Percentiles rank a stretch among this genome's conserved stretches.
Conservation (phyloP, 495 filamentous ascomycete species). For the Filosporella fistucella region DNA sequence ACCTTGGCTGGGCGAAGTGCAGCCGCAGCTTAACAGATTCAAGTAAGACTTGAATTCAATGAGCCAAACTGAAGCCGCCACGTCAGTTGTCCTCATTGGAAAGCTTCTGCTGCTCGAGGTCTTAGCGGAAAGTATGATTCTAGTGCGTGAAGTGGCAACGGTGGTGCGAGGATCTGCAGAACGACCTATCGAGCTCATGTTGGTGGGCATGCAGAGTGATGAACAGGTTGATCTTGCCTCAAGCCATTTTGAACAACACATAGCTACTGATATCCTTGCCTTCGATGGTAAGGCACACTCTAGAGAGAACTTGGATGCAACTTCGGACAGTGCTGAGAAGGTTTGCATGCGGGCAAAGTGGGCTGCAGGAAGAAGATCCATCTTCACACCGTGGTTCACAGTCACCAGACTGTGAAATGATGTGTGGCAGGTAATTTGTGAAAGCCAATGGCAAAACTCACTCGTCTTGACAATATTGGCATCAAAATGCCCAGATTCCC, state of each 20-base stretch:
- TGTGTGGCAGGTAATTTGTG: no score
- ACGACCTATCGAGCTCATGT: conserved; percentile 9
- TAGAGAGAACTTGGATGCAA: conserved; percentile 4
- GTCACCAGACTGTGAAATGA: conserved; percentile 21
- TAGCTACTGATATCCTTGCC: conserved; percentile 16
- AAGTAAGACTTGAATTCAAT: conserved; percentile 13
- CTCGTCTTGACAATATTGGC: no score
- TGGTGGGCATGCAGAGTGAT: conserved; percentile 24
- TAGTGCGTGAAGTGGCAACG: conserved; percentile 14
- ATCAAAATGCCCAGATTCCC: no score
- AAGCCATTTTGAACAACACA: conserved; percentile 21
- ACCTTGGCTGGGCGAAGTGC: conserved; percentile 11
- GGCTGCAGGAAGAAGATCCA: conserved; percentile 14
- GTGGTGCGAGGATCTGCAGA: conserved; percentile 20
- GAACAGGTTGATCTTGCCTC: conserved; percentile 9
- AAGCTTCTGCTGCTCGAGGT: conserved; percentile 14
- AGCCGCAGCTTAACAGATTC: conserved; percentile 13
- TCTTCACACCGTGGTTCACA: conserved; percentile 10
- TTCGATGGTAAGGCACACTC: background rate
- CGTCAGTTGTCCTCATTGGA: conserved; percentile 21
- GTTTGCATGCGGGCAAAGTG: conserved; percentile 10
- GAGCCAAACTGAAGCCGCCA: conserved; percentile 24
- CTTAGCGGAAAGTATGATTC: conserved; percentile 11
- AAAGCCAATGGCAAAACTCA: no score
- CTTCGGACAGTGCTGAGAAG: background rate